Evolutionary conservation across 805 yeast species (phyloP), one percentile per base, ranked within the genome.

Genomic region (Ogataea sp.): DNA sequence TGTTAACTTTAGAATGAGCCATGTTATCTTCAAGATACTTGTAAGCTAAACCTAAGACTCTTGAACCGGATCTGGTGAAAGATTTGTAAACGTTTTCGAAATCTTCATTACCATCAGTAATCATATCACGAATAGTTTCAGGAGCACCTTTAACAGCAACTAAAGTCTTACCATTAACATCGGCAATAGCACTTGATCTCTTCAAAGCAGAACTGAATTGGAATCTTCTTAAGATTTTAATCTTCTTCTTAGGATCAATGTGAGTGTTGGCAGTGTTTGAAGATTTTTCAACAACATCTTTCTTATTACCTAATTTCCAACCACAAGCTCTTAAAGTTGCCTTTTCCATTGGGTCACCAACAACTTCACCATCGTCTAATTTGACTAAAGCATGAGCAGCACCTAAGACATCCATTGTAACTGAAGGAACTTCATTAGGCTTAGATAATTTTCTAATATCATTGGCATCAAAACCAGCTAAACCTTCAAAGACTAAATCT

Each of bases 331-430:
- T 80, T 51, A 93, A 69, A 39, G 98, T 93, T 21, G 94, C 96
- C 64, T 88, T 87, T 65, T 93, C 98, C 97, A 93, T 90, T 46
- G 98, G 97, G 57, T 93, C 98, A 64, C 98, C 98, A 44, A 93
- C 98, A 50, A 89, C 77, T 46, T 93, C 97, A 51, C 97, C 98
- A 58, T 89, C 96, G 53, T 93, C 97, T 44, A 93, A 71, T 53
- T 80, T 78, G 21, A 93, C 98, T 48, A 93, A 72, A 23, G 98
- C 97, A 61, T 93, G 98, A 27, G 96, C 96, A 41, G 97, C 80
- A 45, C 97, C 97, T 47, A 93, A 72, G 29, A 85, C 87, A 44
- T 73, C 69, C 31, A 78, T 67, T 9, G 95, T 80, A 34, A 75
- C 71, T 24, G 61, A 67, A 7, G 96, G 90, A 38, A 86, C 87